Conservation (phyloP, 768 basidiomycete species). For the Kwoniella dejecticola region DNA sequence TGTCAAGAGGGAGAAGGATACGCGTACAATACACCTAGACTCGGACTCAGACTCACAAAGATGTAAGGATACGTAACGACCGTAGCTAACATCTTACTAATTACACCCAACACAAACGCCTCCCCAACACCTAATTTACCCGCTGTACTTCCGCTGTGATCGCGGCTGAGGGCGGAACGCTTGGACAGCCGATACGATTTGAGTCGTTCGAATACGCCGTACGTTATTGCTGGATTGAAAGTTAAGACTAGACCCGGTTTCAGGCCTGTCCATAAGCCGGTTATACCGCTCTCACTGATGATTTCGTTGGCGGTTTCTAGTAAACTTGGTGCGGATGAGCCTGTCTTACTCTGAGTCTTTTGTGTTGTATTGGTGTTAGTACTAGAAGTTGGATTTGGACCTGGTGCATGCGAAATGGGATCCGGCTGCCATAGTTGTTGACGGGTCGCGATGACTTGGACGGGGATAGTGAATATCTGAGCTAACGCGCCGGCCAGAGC, state of each 20-base stretch:
- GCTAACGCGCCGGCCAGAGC: constrained; percentile 91
- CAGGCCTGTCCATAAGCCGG: constrained; percentile 87
- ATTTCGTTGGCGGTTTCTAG: constrained; percentile 79
- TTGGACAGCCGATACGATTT: constrained; percentile 67
- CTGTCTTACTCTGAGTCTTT: constrained; percentile 49
- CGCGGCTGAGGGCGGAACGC: constrained; percentile 4
- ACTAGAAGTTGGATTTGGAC: no score
- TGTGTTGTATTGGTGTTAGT: no score
- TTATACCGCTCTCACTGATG: constrained; percentile 60
- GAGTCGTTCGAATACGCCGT: constrained; percentile 88
- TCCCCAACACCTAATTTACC: constrained; percentile 72
- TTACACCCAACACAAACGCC: constrained; percentile 83
- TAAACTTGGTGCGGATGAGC: constrained; percentile 67
- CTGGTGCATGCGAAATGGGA: background rate
- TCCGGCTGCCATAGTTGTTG: constrained; percentile 76
- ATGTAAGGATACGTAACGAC: constrained; percentile 63
- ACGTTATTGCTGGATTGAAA: constrained; percentile 96
- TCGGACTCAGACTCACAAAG: constrained; percentile 48
- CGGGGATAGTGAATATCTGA: constrained; percentile 97
- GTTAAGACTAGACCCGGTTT: constrained; percentile 93
- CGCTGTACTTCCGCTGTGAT: constrained; percentile 51
- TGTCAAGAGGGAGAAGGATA: no score
- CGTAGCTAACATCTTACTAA: constrained; percentile 93
- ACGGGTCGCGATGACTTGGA: constrained; percentile 93
- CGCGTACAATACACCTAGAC: no score